These are phyloP conservation scores for Bryum argenteum DNA, from an alignment of 225 moss, liverwort and hornwort genomes.

Conservation along the genomic window DNA sequence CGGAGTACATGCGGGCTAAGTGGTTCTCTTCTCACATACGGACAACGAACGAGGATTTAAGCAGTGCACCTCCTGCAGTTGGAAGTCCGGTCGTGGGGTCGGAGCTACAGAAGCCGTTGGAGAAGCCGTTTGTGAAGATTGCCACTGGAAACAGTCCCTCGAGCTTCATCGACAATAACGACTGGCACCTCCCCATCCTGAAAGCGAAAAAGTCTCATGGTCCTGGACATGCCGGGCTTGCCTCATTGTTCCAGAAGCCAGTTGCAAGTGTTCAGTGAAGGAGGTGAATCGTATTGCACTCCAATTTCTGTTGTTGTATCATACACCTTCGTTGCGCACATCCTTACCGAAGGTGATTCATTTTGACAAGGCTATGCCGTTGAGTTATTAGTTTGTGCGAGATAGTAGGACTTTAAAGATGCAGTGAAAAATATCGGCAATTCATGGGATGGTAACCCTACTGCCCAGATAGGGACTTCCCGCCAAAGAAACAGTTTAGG, in stretches of 20 bases:
- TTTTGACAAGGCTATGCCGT: constrained; percentile 31
- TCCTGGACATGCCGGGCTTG: constrained; percentile 45
- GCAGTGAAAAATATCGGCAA: background rate
- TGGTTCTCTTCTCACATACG: constrained; percentile 70
- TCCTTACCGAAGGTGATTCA: constrained; percentile 27
- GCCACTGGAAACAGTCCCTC: background rate
- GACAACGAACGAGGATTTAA: constrained; percentile 35
- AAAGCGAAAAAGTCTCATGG: constrained; percentile 38
- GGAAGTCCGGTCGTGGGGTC: constrained; percentile 22
- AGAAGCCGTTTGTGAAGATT: constrained; percentile 9
- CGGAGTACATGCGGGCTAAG: constrained; percentile 76
- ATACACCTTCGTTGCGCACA: constrained; percentile 30
- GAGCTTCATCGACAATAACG: constrained; percentile 33
- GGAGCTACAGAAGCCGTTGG: constrained; percentile 19
- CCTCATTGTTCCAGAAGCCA: constrained; percentile 44
- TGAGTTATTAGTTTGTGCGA: constrained; percentile 56
- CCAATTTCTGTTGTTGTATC: constrained; percentile 27
- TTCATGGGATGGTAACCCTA: constrained; percentile 38
- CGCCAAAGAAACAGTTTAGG: constrained; percentile 27
- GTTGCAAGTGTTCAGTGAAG: constrained; percentile 11
- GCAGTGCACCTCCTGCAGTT: constrained; percentile 7
- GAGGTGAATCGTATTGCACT: background rate
- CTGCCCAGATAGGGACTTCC: constrained; percentile 32
- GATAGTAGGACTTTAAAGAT: constrained; percentile 26
- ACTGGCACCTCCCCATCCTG: constrained; percentile 63